phyloP scores from a whole-genome alignment of 306 rosid genomes.

The Lablab purpureus region DNA sequence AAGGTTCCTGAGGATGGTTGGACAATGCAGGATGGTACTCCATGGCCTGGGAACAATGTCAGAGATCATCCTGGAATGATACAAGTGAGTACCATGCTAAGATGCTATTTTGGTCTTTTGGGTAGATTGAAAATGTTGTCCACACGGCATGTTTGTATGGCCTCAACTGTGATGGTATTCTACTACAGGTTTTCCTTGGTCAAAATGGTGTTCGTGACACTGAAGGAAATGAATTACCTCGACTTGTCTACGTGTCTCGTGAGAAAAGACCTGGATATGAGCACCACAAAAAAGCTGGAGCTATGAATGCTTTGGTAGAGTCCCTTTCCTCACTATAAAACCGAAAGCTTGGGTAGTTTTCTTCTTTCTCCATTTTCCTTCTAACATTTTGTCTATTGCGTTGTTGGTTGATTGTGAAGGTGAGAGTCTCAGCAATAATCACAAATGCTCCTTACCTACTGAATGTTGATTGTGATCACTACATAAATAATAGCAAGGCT shows the following conservation, averaged over 20 bases:
- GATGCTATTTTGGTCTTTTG: neutral
- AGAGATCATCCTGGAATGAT: constrained; percentile 98
- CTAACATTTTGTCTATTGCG: neutral
- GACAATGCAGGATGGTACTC: constrained; percentile 99
- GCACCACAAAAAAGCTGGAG: constrained; percentile 96
- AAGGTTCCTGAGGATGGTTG: constrained; percentile 98
- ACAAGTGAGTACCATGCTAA: constrained; percentile 59
- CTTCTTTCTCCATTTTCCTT: constrained; percentile 16
- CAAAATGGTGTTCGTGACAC: constrained; percentile 85
- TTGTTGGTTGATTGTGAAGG: constrained; percentile 53
- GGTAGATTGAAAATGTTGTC: constrained; percentile 1
- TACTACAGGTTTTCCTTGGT: constrained; percentile 87
- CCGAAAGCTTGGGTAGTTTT: neutral
- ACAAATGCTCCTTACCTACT: constrained; percentile 89
- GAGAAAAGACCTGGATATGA: constrained; percentile 96
- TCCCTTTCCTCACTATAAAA: constrained; percentile 6
- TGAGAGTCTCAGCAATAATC: constrained; percentile 87
- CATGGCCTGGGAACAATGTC: constrained; percentile 96
- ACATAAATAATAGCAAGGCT: constrained; percentile 93
- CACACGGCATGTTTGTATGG: constrained; percentile 11
- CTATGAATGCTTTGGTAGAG: constrained; percentile 89
- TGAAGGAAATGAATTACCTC: constrained; percentile 86
- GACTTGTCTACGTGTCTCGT: constrained; percentile 90
- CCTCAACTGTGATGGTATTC: constrained; percentile 21
- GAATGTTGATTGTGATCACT: constrained; percentile 97